Conservation (phyloP, 495 filamentous ascomycete genomes). For the Penicillium diatomitis region DNA sequence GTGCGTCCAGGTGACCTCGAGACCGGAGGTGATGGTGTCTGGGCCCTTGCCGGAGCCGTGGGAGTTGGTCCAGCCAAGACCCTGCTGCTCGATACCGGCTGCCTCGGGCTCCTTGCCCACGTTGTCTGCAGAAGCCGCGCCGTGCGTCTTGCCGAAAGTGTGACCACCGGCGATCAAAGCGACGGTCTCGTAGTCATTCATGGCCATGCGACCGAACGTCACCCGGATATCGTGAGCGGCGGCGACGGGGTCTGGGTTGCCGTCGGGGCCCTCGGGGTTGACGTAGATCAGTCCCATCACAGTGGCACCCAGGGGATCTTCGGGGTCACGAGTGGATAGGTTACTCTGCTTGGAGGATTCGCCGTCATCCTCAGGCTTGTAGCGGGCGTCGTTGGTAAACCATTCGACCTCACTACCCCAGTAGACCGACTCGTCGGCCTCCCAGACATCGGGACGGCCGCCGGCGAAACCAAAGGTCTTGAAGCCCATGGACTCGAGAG, state of each 20-base stretch:
- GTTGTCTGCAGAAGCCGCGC: conserved; percentile 48
- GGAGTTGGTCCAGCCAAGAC: conserved; percentile 57
- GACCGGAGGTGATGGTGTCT: conserved; percentile 60
- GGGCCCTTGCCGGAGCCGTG: conserved; percentile 51
- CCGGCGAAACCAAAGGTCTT: conserved; percentile 64
- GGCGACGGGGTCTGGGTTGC: conserved; percentile 55
- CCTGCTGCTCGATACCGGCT: conserved; percentile 51
- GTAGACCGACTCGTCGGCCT: conserved; percentile 63
- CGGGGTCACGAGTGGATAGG: conserved; percentile 51
- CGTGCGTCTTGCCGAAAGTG: conserved; percentile 68
- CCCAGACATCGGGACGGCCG: conserved; percentile 59
- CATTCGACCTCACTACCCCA: conserved; percentile 66
- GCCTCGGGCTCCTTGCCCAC: conserved; percentile 57
- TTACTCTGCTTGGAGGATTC: conserved; percentile 39
- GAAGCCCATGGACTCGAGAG: conserved; percentile 66
- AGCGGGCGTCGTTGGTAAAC: conserved; percentile 58
- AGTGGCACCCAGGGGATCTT: conserved; percentile 52
- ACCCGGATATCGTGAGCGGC: conserved; percentile 58
- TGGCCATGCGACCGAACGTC: conserved; percentile 67
- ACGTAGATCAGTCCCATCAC: conserved; percentile 73
- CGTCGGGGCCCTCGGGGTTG: conserved; percentile 68
- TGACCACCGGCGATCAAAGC: conserved; percentile 68
- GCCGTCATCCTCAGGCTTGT: conserved; percentile 42
- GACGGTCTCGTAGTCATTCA: conserved; percentile 70
- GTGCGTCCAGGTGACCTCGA: conserved; percentile 67